Percentiles rank a stretch among this genome's conserved stretches.
Conservation (phyloP, 176 grass and related monocot genomes). For the Raddia guianensis region DNA sequence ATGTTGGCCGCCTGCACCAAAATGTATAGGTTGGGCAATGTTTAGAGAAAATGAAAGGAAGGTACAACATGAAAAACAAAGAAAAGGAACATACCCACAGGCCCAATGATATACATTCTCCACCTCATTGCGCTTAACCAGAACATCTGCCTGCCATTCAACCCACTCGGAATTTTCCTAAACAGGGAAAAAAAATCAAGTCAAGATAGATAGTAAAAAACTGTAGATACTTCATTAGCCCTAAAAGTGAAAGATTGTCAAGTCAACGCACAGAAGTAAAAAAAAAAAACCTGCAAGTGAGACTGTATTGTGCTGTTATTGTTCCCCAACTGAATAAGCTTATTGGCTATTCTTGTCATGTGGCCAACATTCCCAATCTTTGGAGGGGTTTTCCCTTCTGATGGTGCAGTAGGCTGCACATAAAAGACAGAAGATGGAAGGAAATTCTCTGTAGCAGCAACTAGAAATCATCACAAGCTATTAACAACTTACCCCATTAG, state of each 20-base stretch:
- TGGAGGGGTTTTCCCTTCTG: constrained; percentile 74
- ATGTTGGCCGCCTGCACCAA: constrained; percentile 75
- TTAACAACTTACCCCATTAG: constrained; percentile 64
- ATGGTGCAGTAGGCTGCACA: constrained; percentile 68
- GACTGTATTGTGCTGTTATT: constrained; percentile 66
- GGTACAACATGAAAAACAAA: constrained; percentile 36
- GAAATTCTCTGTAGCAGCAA: background rate
- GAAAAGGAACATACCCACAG: constrained; percentile 75
- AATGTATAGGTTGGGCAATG: background rate
- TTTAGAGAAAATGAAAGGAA: constrained; percentile 25
- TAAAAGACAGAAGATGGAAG: constrained; percentile 23
- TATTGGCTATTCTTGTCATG: constrained; percentile 92
- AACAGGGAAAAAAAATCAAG: constrained; percentile 37
- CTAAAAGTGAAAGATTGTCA: constrained; percentile 45
- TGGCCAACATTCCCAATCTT: constrained; percentile 97
- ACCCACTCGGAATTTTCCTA: constrained; percentile 82
- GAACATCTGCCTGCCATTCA: constrained; percentile 76
- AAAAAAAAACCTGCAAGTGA: constrained; percentile 67
- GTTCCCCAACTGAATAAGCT: constrained; percentile 82
- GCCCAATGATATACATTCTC: constrained; percentile 99
- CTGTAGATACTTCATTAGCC: constrained; percentile 37
- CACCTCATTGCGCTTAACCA: constrained; percentile 74
- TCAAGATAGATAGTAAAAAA: constrained; percentile 13
- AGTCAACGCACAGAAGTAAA: constrained; percentile 4
- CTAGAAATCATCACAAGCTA: constrained; percentile 12